Evolutionary conservation across 495 filamentous ascomycete species (phyloP).

Genomic region (Jackrogersella minutella): DNA sequence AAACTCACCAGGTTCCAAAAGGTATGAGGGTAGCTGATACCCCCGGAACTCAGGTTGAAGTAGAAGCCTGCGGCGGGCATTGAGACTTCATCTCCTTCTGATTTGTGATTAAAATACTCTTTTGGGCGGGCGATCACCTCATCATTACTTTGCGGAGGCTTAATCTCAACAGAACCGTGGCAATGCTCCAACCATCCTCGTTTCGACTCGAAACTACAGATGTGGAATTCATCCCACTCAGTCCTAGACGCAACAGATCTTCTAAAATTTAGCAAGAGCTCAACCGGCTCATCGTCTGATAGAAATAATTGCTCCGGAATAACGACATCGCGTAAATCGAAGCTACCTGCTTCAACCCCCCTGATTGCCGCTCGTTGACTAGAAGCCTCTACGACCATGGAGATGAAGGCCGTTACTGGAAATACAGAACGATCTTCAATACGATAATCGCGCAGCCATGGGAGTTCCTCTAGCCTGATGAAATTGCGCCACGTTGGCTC

Average conservation of each 20-base stretch:
- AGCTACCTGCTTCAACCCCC: constrained; percentile 28
- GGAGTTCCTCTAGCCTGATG: constrained; percentile 54
- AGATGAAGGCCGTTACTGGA: constrained; percentile 64
- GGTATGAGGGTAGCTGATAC: constrained; percentile 49
- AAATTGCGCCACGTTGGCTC: constrained; percentile 62
- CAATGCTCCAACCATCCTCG: constrained; percentile 42
- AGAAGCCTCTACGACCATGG: constrained; percentile 63
- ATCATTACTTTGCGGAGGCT: not conserved
- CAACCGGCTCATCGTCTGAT: constrained; percentile 42
- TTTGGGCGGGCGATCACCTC: not conserved
- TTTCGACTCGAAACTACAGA: constrained; percentile 37
- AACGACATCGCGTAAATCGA: constrained; percentile 42
- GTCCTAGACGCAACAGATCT: constrained; percentile 7
- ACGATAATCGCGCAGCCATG: constrained; percentile 62
- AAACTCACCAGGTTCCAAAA: constrained; percentile 51
- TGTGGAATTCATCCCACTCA: constrained; percentile 37
- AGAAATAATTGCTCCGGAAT: constrained; percentile 47
- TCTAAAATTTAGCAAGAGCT: constrained; percentile 47
- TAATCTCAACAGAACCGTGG: constrained; percentile 38
- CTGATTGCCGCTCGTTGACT: constrained; percentile 46
- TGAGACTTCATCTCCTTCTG: constrained; percentile 4
- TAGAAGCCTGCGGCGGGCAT: constrained; percentile 37
- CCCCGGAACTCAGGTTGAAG: constrained; percentile 36
- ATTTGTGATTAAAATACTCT: not conserved
- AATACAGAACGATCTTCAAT: constrained; percentile 57